These are phyloP conservation scores for Trichoderma sp. DNA, from an alignment of 2,329 filamentous ascomycete species.

Conservation along the genomic window DNA sequence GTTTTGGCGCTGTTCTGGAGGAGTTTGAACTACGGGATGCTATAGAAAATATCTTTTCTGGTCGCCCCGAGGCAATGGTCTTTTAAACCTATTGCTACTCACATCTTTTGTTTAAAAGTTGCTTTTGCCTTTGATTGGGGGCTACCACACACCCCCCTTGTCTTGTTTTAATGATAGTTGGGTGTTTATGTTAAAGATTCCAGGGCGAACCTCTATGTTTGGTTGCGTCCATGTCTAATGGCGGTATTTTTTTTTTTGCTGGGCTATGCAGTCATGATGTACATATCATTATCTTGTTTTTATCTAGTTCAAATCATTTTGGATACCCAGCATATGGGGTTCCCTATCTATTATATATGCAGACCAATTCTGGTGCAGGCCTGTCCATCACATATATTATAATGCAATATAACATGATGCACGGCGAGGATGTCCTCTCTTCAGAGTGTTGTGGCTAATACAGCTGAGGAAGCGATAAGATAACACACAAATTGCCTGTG, in stretches of 20 bases:
- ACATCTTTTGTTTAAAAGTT: background rate
- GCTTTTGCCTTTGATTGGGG: background rate
- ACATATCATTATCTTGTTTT: background rate
- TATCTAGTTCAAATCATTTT: background rate
- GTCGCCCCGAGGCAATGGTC: constrained; percentile 22
- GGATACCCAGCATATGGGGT: background rate
- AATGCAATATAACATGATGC: background rate
- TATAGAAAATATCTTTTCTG: constrained; percentile 57
- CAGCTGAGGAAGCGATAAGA: background rate
- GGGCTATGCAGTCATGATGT: background rate
- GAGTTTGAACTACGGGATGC: constrained; percentile 74
- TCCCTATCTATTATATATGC: background rate
- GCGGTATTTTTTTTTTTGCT: background rate
- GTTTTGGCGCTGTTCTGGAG: constrained; percentile 63
- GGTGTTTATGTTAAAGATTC: background rate
- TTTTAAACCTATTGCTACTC: constrained; percentile 8
- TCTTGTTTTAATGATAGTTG: background rate
- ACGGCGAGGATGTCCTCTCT: background rate
- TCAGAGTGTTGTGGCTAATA: background rate
- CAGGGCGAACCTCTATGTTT: background rate
- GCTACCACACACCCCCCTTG: background rate
- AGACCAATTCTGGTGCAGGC: background rate
- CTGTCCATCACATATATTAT: background rate
- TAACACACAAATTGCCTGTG: background rate
- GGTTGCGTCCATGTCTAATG: background rate